A percentile compares a stretch with the other conserved stretches of the same genome.
phyloP scores from a whole-genome alignment of 192 early-diverging fungal genomes.

The Mortierella antarctica region DNA sequence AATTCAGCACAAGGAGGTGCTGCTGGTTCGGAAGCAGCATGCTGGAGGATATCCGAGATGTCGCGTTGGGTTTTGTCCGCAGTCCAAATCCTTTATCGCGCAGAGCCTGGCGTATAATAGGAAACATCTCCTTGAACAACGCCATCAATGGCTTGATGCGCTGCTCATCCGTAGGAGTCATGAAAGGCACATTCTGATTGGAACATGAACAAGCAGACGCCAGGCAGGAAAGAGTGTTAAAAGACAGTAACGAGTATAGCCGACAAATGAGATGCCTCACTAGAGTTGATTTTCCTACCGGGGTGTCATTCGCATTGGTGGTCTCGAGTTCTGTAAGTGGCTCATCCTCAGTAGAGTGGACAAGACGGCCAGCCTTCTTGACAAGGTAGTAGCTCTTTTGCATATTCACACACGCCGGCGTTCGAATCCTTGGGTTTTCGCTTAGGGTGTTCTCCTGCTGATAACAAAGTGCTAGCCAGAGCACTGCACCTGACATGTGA shows the following conservation, averaged over 20 bases:
- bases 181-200: constrained; percentile 29
- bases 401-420: constrained; percentile 50
- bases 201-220: not conserved
- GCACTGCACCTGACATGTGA: constrained; percentile 25
- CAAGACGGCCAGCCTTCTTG: constrained; percentile 47
- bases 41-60: constrained; percentile 34
- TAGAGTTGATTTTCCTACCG: not conserved
- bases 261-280: not conserved
- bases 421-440: constrained; percentile 47
- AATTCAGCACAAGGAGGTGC: constrained; percentile 8
- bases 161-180: constrained; percentile 38
- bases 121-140: constrained; percentile 52
- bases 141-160: constrained; percentile 46
- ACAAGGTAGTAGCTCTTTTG: constrained; percentile 49
- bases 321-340: constrained; percentile 39
- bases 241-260: not conserved
- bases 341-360: constrained; percentile 40
- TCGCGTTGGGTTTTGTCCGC: constrained; percentile 38
- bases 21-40: constrained; percentile 29
- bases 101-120: constrained; percentile 40
- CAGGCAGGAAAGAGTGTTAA: not conserved
- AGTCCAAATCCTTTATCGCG: constrained; percentile 51
- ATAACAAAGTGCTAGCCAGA: constrained; percentile 50
- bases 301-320: constrained; percentile 2
- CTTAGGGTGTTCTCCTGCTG: constrained; percentile 53